These are phyloP conservation scores for Tricholoma sp. DNA, from an alignment of 768 basidiomycete species.

Conservation along the genomic window DNA sequence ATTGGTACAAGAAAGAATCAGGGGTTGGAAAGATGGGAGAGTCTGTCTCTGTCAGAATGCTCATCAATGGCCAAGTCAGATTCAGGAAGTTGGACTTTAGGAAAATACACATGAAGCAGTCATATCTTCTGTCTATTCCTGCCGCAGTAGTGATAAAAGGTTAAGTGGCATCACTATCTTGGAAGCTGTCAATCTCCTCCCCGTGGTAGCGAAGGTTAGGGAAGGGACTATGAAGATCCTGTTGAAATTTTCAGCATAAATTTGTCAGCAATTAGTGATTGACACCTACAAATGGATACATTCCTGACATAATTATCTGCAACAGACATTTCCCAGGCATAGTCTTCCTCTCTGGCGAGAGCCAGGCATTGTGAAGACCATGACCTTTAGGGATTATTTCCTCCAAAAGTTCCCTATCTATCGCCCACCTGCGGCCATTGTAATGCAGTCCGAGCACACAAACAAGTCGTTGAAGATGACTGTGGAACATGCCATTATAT, in stretches of 20 bases:
- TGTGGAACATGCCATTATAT: slow-evolving; percentile 43
- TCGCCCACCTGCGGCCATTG: slow-evolving; percentile 45
- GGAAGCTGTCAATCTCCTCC: slow-evolving; percentile 9
- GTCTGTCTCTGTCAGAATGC: no score
- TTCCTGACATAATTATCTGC: slow-evolving; percentile 52
- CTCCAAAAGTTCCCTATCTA: slow-evolving; percentile 41
- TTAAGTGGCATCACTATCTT: no score
- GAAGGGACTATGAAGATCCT: slow-evolving; percentile 54
- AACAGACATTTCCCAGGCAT: slow-evolving; percentile 53
- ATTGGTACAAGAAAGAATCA: no score
- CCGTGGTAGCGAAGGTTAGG: slow-evolving; percentile 43
- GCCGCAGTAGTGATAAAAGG: no score
- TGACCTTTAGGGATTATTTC: slow-evolving; percentile 42
- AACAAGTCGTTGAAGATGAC: slow-evolving; percentile 55
- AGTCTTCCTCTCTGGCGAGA: slow-evolving; percentile 41
- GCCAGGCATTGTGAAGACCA: slow-evolving; percentile 44
- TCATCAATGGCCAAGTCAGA: no score
- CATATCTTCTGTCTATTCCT: no score
- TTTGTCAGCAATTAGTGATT: neutral
- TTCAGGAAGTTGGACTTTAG: no score
- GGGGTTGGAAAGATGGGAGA: no score
- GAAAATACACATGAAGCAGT: no score
- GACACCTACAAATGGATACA: slow-evolving; percentile 31
- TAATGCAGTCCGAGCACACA: slow-evolving; percentile 55
- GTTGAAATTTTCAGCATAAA: neutral